Conservation (phyloP, 2,329 filamentous ascomycete species). For the Aureobasidium sp. region DNA sequence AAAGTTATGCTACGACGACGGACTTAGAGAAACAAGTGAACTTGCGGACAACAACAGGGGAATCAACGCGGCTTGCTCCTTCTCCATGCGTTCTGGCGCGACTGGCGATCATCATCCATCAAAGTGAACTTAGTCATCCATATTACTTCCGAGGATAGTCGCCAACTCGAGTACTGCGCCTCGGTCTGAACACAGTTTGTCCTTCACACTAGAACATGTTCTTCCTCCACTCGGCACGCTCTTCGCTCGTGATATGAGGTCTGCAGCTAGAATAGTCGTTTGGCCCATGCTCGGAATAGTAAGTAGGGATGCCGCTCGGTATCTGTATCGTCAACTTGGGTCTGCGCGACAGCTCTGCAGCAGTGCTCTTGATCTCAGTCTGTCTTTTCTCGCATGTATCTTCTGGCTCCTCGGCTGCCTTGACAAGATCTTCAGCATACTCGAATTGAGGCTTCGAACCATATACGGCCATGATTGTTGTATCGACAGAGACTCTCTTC, state of each 20-base stretch:
- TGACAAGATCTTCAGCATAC: background rate
- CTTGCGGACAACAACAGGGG: background rate
- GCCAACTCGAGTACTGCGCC: background rate
- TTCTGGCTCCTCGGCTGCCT: background rate
- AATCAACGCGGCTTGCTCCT: background rate
- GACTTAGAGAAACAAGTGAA: no score
- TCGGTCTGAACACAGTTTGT: background rate
- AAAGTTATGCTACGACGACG: background rate
- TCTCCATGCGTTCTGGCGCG: background rate
- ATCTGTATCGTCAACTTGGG: background rate
- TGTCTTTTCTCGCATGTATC: background rate
- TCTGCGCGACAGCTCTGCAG: background rate
- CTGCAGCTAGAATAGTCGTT: background rate
- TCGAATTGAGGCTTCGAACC: background rate
- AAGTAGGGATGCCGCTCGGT: background rate
- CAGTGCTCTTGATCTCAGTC: background rate
- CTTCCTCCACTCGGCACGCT: background rate
- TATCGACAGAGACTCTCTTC: background rate
- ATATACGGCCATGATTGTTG: background rate
- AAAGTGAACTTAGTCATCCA: constrained; percentile 4
- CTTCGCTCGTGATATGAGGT: background rate
- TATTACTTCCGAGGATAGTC: background rate
- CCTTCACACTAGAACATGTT: background rate
- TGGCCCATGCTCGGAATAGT: background rate
- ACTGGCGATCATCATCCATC: background rate